Percentiles rank a stretch among this genome's conserved stretches.
These are phyloP conservation scores for Millerozyma acaciae DNA, from an alignment of 805 yeast species.

Conservation along the genomic window DNA sequence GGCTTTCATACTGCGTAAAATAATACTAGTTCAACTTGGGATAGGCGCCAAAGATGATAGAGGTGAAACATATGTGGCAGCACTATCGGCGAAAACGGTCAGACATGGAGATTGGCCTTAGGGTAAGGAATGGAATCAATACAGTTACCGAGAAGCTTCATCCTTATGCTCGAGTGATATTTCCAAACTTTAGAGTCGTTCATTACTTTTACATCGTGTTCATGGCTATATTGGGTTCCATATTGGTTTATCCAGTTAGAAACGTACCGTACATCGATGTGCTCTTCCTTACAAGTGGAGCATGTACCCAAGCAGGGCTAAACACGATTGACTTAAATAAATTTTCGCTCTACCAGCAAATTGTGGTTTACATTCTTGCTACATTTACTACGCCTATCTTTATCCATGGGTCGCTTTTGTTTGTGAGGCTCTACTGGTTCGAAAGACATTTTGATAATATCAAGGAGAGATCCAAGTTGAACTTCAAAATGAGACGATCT, in stretches of 20 bases:
- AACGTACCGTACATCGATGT: conserved; percentile 72
- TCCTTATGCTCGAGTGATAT: conserved; percentile 38
- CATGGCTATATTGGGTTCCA: conserved; percentile 62
- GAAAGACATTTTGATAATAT: conserved; percentile 84
- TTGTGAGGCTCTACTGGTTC: conserved; percentile 83
- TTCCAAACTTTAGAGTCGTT: conserved; percentile 58
- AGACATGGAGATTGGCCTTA: conserved; percentile 13
- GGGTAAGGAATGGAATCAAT: conserved; percentile 34
- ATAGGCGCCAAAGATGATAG: conserved; percentile 3
- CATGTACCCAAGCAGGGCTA: conserved; percentile 88
- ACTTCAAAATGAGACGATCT: conserved; percentile 78
- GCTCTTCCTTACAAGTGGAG: conserved; percentile 70
- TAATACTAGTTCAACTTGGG: too few relatives aligned
- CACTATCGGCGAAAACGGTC: conserved; percentile 5
- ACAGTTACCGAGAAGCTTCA: conserved; percentile 29
- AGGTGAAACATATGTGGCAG: conserved; percentile 2
- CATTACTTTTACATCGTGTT: conserved; percentile 69
- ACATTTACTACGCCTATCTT: conserved; percentile 80
- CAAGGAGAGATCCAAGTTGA: conserved; percentile 68
- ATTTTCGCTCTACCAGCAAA: conserved; percentile 73
- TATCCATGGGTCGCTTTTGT: conserved; percentile 74
- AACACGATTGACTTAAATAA: conserved; percentile 71
- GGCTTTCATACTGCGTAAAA: too few relatives aligned
- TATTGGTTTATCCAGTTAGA: conserved; percentile 71
- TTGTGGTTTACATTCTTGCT: conserved; percentile 59